Percentiles rank a stretch among this genome's conserved stretches.
Conservation (phyloP, 2,329 filamentous ascomycete genomes). For the Microsporum canis region DNA sequence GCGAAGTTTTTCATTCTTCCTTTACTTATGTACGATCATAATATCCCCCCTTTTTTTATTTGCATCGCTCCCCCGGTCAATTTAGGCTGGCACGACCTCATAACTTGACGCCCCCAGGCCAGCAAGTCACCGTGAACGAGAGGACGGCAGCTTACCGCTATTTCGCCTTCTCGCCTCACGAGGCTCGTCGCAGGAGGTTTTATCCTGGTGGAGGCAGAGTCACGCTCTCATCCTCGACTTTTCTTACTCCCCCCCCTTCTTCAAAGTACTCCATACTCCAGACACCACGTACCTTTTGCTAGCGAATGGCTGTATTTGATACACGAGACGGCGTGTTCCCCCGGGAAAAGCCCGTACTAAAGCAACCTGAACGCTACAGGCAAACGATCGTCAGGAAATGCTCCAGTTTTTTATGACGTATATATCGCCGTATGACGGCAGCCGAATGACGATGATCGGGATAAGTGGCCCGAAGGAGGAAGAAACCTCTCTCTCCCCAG, state of each 20-base stretch:
- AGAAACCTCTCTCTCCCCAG: not conserved
- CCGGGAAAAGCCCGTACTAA: not conserved
- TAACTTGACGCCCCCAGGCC: not conserved
- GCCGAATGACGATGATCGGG: not conserved
- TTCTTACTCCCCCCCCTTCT: not conserved
- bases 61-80: not conserved
- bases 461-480: not conserved
- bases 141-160: not conserved
- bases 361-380: not conserved
- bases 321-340: not conserved
- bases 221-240: not conserved
- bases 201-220: not conserved
- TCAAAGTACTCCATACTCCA: not conserved
- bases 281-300: not conserved
- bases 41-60: no score
- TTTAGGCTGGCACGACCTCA: not conserved
- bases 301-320: not conserved
- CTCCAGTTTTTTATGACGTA: not conserved
- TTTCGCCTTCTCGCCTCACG: not conserved
- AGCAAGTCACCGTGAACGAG: not conserved
- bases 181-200: not conserved
- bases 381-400: not conserved
- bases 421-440: not conserved
- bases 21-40: not conserved
- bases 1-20: not conserved